phyloP scores from a whole-genome alignment of 2,329 filamentous ascomycete species.

The Trichoderma sp. region DNA sequence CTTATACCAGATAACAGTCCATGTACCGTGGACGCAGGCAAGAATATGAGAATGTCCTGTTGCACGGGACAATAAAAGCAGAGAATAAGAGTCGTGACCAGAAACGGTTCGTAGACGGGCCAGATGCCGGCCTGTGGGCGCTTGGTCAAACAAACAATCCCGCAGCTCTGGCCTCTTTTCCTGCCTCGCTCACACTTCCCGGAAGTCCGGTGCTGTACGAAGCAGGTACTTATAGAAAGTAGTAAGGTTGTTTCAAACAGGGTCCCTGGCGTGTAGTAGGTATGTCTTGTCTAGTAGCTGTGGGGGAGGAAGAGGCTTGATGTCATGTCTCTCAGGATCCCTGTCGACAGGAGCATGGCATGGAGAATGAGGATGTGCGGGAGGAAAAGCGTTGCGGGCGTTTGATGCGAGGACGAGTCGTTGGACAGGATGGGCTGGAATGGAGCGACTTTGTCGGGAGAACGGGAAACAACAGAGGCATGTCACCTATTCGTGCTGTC shows the following conservation, averaged over 20 bases:
- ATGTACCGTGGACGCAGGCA: neutral
- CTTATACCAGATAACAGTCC: neutral
- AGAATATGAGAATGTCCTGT: too few relatives aligned
- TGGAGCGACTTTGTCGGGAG: slow-evolving; percentile 3
- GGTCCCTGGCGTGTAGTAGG: slow-evolving; percentile 8
- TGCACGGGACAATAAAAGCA: slow-evolving; percentile 6
- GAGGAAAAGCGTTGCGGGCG: neutral
- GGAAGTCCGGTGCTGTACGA: neutral
- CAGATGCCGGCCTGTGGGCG: slow-evolving; percentile 6
- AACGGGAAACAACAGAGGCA: neutral
- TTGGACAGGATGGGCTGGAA: neutral
- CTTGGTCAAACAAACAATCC: slow-evolving; percentile 13
- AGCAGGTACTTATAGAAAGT: too few relatives aligned
- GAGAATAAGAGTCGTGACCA: neutral
- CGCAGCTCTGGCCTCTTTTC: neutral
- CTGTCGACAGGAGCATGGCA: neutral
- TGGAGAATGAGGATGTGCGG: neutral
- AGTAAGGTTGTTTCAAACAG: neutral
- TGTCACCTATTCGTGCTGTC: neutral
- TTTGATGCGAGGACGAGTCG: neutral
- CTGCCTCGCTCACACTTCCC: neutral
- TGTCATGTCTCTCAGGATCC: slow-evolving; percentile 25
- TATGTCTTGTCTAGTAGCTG: slow-evolving; percentile 1
- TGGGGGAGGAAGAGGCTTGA: slow-evolving; percentile 14
- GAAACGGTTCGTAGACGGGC: neutral